phyloP scores from a whole-genome alignment of 2,329 filamentous ascomycete species.

The Clarireedia monteithiana region DNA sequence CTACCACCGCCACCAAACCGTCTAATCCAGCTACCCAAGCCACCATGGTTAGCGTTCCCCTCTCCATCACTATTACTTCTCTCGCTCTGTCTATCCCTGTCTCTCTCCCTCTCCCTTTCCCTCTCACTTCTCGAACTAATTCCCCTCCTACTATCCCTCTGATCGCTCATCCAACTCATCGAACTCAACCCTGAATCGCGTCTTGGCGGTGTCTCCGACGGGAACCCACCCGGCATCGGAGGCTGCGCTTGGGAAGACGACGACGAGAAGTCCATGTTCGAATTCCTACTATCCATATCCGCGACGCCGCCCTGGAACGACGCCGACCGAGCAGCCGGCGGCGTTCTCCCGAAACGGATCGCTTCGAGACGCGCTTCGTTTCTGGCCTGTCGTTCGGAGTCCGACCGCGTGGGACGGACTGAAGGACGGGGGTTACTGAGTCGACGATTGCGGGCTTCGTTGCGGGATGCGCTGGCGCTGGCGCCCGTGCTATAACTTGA shows the following conservation, averaged over 20 bases:
- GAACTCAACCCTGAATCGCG: slow-evolving; percentile 15
- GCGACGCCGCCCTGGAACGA: neutral
- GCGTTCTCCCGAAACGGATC: slow-evolving; percentile 19
- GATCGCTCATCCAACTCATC: neutral
- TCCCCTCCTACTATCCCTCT: slow-evolving; percentile 6
- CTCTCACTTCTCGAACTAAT: neutral
- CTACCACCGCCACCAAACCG: slow-evolving; percentile 16
- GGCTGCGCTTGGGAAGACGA: neutral
- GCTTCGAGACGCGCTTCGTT: slow-evolving; percentile 26
- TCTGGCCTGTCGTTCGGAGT: slow-evolving; percentile 10
- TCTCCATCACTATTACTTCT: slow-evolving; percentile 22
- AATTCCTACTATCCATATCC: neutral
- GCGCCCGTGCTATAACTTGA: slow-evolving; percentile 13
- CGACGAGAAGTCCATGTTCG: neutral
- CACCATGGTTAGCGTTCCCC: slow-evolving; percentile 9
- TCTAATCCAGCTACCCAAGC: slow-evolving; percentile 18
- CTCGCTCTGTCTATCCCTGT: slow-evolving; percentile 15
- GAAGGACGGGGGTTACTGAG: slow-evolving; percentile 13
- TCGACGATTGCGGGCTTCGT: slow-evolving; percentile 14
- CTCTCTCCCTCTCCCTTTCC: slow-evolving; percentile 9
- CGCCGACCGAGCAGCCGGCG: slow-evolving; percentile 14
- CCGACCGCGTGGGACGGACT: neutral
- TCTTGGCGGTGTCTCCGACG: slow-evolving; percentile 5
- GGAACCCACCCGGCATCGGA: slow-evolving; percentile 15
- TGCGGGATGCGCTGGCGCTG: slow-evolving; percentile 5